Conservation (phyloP, 164 flowering plant species). For the Sedum album region DNA sequence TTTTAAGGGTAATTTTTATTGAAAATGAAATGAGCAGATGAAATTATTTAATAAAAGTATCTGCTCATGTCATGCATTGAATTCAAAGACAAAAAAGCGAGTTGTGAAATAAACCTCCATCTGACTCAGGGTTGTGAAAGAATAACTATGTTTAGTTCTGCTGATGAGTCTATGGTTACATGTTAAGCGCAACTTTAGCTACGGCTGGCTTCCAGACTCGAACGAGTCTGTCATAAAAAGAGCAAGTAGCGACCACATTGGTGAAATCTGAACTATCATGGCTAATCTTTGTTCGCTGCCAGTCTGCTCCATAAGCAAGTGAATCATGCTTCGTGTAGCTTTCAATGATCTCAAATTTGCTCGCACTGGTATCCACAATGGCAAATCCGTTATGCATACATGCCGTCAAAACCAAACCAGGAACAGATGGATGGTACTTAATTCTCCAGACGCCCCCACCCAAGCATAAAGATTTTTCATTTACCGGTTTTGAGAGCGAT, state of each 20-base stretch:
- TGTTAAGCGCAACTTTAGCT: conserved; percentile 18
- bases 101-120: too few species aligned
- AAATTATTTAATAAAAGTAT: too few species aligned
- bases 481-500: conserved; percentile 54
- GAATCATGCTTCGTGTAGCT: conserved; percentile 63
- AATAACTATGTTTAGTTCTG: not conserved
- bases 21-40: too few species aligned
- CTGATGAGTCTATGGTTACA: too few species aligned
- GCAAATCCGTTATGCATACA: conserved; percentile 97
- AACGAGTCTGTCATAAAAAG: conserved; percentile 76
- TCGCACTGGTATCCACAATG: conserved; percentile 37
- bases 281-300: conserved; percentile 42
- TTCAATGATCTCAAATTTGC: conserved; percentile 41
- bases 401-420: conserved; percentile 67
- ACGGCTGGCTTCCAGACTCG: conserved; percentile 73
- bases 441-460: conserved; percentile 98
- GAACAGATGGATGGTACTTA: conserved; percentile 62
- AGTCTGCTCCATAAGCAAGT: conserved; percentile 93
- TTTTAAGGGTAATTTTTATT: too few species aligned
- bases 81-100: too few species aligned
- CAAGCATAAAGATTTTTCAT: conserved; percentile 45
- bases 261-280: conserved; percentile 18
- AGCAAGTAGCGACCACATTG: conserved; percentile 72
- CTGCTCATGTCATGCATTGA: too few species aligned
- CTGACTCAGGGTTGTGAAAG: too few species aligned